Evolutionary conservation across 108 stramenopile species (phyloP).

Genomic region (Discostella pseudostelligera): DNA sequence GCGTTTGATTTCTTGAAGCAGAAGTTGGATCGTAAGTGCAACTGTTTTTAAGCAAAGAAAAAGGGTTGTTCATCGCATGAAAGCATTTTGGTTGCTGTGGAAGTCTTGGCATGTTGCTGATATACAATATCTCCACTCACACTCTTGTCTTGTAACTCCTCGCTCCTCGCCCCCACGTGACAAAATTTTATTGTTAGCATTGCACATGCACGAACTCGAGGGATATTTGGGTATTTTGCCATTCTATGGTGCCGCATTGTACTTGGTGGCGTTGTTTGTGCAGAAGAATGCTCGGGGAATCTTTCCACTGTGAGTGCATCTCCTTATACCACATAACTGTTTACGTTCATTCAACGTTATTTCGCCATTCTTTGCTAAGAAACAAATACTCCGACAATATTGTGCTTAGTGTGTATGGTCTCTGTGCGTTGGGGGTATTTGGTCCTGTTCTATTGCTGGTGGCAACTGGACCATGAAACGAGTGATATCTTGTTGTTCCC

Average conservation of each 20-base stretch:
- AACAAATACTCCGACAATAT: too few species aligned
- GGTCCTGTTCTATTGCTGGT: conserved; percentile 59
- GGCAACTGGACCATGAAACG: conserved; percentile 59
- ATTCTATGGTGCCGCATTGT: conserved; percentile 63
- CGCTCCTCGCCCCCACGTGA: too few species aligned
- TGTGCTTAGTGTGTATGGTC: conserved; percentile 55
- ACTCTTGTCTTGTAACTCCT: too few species aligned
- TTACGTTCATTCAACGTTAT: not conserved
- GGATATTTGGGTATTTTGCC: conserved; percentile 74
- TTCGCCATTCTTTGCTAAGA: too few species aligned
- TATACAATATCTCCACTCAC: too few species aligned
- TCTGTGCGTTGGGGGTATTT: conserved; percentile 65
- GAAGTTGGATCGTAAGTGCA: conserved; percentile 54
- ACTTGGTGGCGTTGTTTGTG: conserved; percentile 70
- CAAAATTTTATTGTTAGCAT: conserved; percentile 4
- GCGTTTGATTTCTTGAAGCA: conserved; percentile 63
- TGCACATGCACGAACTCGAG: conserved; percentile 67
- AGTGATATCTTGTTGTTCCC: too few species aligned
- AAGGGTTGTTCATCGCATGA: too few species aligned
- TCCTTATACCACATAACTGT: too few species aligned
- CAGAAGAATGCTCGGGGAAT: conserved; percentile 63
- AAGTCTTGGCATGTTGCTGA: too few species aligned
- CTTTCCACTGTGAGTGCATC: conserved; percentile 41
- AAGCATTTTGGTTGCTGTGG: too few species aligned
- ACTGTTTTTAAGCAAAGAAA: too few species aligned